Base-by-base conservation (phyloP, 2,329 filamentous ascomycete species). In the Triangularia verruculosa region DNA sequence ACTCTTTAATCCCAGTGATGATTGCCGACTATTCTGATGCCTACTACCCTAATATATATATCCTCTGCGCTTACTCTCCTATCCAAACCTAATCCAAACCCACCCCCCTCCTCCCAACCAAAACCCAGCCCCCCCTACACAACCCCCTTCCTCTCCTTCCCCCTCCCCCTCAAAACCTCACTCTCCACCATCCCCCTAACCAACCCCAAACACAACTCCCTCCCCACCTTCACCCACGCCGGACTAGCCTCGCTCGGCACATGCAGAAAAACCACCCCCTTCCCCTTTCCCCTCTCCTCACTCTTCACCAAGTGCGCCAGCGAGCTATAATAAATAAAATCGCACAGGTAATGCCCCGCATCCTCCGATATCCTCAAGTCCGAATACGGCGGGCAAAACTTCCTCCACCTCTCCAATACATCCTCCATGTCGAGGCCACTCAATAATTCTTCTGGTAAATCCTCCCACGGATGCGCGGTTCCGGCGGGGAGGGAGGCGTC, bases 311-410 rank as follows among this genome's bases (percentile, higher is more conserved):
- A 76, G 63, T 86, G 78, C 20, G 88, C 81, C 69, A 92, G 74
- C 65, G 86, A 90, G 6, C 85, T 86, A 75, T 87, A 92, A 74
- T 89, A 91, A 68, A 90, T 92, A 72, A 91, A 93, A 72, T 93
- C 90, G 75, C 90, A 93, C 15, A 93, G 79, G 74, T 89, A 93
- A 20, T 83, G 83, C 2, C 90, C 90, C 0, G 90, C 86, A 68
- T 93, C 88, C 52, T 87, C 82, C 0, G 89, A 92, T 43, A 90
- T 78, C 30, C 85, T 81, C 7, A 87, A 73, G 66, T 83, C 80
- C 57, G 75, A 67, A 53, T 77, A 73, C 52, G 74, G 70, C 72
- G 80, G 78, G 58, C 80, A 78, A 12, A 80, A 74, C 30, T 72
- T 72, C 68, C 80, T 80, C 88, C 88, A 90, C 67, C 82, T 75